phyloP scores from a whole-genome alignment of 768 basidiomycete species.

The Gautieria morchelliformis region DNA sequence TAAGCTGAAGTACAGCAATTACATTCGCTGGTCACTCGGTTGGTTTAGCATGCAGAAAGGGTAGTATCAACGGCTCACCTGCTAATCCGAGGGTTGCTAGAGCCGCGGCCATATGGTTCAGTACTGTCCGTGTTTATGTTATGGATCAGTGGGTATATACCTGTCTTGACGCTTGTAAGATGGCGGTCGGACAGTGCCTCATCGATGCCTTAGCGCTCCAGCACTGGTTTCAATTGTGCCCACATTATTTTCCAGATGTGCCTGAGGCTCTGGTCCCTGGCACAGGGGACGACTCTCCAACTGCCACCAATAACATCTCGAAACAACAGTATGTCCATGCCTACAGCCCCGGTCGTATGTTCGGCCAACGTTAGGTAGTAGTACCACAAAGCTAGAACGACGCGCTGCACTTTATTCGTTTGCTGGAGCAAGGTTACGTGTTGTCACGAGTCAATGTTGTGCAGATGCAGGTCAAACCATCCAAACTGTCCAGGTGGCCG shows the following conservation, averaged over 20 bases:
- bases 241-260: background rate
- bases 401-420: constrained; percentile 20
- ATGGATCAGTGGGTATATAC: too few species aligned
- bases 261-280: background rate
- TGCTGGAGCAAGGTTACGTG: constrained; percentile 24
- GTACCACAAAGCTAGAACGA: constrained; percentile 27
- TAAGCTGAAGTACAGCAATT: too few species aligned
- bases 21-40: too few species aligned
- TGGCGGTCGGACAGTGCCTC: too few species aligned
- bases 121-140: too few species aligned
- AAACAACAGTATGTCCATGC: background rate
- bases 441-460: background rate
- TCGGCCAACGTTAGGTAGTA: constrained; percentile 18
- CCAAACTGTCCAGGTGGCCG: constrained; percentile 31
- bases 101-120: too few species aligned
- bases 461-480: constrained; percentile 15
- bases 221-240: too few species aligned
- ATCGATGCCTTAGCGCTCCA: too few species aligned
- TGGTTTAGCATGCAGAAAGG: too few species aligned
- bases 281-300: background rate
- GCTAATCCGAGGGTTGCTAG: too few species aligned
- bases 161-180: too few species aligned
- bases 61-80: too few species aligned
- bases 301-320: background rate
- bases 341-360: background rate